Base-by-base conservation (phyloP, 805 yeast genomes). In the Lachancea waltii region DNA sequence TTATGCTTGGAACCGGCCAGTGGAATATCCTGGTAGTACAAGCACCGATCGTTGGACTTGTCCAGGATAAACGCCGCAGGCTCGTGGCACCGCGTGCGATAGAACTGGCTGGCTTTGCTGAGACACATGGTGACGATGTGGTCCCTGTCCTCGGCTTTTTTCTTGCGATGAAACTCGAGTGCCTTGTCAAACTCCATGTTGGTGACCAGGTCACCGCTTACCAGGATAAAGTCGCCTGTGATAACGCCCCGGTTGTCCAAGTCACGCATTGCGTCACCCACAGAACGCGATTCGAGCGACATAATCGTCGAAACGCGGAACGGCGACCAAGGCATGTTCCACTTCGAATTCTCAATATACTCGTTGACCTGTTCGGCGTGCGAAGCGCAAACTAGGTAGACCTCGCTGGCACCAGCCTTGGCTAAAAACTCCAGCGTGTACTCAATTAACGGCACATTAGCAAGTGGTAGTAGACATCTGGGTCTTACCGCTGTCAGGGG, bases 211-310 rank as follows among this genome's bases (percentile, higher is more conserved):
- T 92, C 98, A 44, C 98, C 98, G 7, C 94, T 78, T 22, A 92
- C 84, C 25, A 92, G 69, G 40, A 92, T 65, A 53, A 92, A 92
- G 61, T 92, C 98, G 10, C 94, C 89, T 1, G 84, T 77, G 36
- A 92, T 85, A 41, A 90, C 66, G 5, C 96, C 96, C 50, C 95
- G 71, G 44, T 85, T 80, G 60, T 92, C 98, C 42, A 92, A 67
- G 56, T 90, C 97, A 59, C 98, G 74, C 95, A 92, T 85, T 15
- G 95, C 94, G 64, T 92, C 98, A 48, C 98, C 98, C 8, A 90
- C 95, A 19, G 95, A 84, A 60, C 89, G 68, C 8, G 92, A 79
- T 59, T 90, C 96, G 33, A 86, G 76, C 17, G 94, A 77, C 70
- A 84, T 73, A 37, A 90, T 75, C 3, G 95, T 82, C 33, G 77